These are phyloP conservation scores for Podospora pseudocomata DNA, from an alignment of 495 filamentous ascomycete species.

Conservation along the genomic window DNA sequence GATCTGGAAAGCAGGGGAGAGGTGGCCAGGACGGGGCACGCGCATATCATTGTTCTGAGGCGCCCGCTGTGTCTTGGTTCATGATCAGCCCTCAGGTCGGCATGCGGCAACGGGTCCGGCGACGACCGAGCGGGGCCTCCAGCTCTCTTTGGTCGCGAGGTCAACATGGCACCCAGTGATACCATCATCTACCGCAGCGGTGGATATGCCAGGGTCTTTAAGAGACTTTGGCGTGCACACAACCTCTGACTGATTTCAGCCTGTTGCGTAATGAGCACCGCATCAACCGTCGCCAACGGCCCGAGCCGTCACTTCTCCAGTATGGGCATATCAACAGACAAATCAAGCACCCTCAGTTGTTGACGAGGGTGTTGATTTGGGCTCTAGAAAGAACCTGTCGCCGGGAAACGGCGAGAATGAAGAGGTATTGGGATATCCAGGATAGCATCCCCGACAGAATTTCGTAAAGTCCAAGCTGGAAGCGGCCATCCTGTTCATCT, in stretches of 20 bases:
- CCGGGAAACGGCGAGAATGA: neutral
- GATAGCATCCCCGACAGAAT: neutral
- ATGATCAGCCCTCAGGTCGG: slow-evolving; percentile 13
- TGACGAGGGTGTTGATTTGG: neutral
- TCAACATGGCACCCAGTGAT: neutral
- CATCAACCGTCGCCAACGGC: neutral
- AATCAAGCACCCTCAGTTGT: neutral
- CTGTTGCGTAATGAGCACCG: neutral
- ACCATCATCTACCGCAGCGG: neutral
- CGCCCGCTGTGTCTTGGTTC: slow-evolving; percentile 26
- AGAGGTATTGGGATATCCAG: neutral
- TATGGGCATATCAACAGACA: neutral
- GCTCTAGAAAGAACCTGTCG: neutral
- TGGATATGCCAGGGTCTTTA: neutral
- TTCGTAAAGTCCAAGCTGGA: slow-evolving; percentile 11
- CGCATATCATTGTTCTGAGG: slow-evolving; percentile 18
- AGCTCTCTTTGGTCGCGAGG: neutral
- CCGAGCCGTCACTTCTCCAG: neutral
- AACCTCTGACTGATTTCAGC: neutral
- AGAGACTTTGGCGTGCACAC: neutral
- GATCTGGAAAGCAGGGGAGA: slow-evolving; percentile 30
- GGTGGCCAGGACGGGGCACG: slow-evolving; percentile 29
- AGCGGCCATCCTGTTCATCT: slow-evolving; percentile 5
- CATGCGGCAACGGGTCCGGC: slow-evolving; percentile 22
- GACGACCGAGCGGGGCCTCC: slow-evolving; percentile 8